phyloP scores from a whole-genome alignment of 305 asterid genomes.

The Plantago rigida region DNA sequence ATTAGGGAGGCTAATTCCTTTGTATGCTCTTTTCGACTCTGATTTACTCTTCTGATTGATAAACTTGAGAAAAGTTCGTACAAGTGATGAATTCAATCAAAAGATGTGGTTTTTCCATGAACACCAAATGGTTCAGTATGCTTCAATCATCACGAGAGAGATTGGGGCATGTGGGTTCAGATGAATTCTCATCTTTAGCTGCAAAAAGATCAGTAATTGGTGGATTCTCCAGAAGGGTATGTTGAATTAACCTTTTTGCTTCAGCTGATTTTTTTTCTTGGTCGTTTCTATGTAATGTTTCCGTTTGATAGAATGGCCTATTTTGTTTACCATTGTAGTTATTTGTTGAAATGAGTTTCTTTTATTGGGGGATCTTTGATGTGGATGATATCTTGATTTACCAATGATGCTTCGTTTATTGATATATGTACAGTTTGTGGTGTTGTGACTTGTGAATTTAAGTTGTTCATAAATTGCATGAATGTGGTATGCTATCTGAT shows the following conservation, averaged over 20 bases:
- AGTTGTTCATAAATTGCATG: no score
- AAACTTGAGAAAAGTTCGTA: background rate
- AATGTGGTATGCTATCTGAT: background rate
- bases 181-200: slow-evolving; percentile 39
- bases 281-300: background rate
- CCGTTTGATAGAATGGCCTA: background rate
- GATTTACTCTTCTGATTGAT: background rate
- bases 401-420: background rate
- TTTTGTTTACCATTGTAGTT: background rate
- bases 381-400: background rate
- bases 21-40: no score
- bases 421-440: background rate
- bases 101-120: slow-evolving; percentile 44
- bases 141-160: slow-evolving; percentile 32
- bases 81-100: slow-evolving; percentile 33
- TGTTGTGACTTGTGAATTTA: no score
- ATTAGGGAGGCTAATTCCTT: background rate
- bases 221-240: slow-evolving; percentile 38
- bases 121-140: slow-evolving; percentile 29
- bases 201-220: slow-evolving; percentile 28
- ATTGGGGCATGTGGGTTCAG: slow-evolving; percentile 32
- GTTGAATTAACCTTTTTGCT: slow-evolving; percentile 19
- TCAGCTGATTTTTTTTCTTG: slow-evolving; percentile 10
- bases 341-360: background rate
- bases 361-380: background rate